A percentile compares a stretch with the other conserved stretches of the same genome.
Conservation (phyloP, 495 filamentous ascomycete genomes). For the Hypomontagnella submonticulosa region DNA sequence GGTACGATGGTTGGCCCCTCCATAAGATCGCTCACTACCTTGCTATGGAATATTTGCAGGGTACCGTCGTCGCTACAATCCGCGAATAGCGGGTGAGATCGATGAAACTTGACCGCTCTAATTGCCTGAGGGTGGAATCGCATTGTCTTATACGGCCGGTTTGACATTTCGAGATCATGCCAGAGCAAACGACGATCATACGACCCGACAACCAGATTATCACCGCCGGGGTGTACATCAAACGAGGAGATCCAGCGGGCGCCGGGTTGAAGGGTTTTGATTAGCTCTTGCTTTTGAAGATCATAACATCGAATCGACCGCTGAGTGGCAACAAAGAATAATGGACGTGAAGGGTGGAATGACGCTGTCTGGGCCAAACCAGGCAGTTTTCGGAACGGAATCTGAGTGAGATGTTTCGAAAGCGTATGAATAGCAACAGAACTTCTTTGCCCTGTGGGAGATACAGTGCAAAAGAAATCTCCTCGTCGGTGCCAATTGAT, state of each 20-base stretch:
- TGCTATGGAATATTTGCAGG: constrained; percentile 95
- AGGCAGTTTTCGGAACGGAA: constrained; percentile 88
- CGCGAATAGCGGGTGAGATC: constrained; percentile 86
- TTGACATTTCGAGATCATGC: constrained; percentile 95
- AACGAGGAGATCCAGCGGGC: constrained; percentile 95
- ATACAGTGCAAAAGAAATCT: constrained; percentile 94
- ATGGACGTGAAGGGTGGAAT: constrained; percentile 92
- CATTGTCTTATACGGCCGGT: constrained; percentile 92
- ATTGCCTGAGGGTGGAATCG: constrained; percentile 94
- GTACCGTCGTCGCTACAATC: constrained; percentile 94
- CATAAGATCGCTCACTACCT: constrained; percentile 91
- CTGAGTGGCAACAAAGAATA: constrained; percentile 96
- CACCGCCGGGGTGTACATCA: constrained; percentile 90
- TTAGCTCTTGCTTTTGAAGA: constrained; percentile 83
- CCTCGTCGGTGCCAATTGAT: constrained; percentile 94
- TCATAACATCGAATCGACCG: constrained; percentile 92
- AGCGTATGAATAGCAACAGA: constrained; percentile 97
- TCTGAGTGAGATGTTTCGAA: constrained; percentile 92
- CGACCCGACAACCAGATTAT: constrained; percentile 91
- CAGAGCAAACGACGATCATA: constrained; percentile 95
- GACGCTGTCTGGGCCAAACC: constrained; percentile 88
- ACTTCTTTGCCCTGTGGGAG: constrained; percentile 76
- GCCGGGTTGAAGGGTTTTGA: constrained; percentile 92
- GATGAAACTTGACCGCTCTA: constrained; percentile 85
- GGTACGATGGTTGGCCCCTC: constrained; percentile 97